Conservation (phyloP, 768 basidiomycete genomes). For the Tylopilus subfusipes region DNA sequence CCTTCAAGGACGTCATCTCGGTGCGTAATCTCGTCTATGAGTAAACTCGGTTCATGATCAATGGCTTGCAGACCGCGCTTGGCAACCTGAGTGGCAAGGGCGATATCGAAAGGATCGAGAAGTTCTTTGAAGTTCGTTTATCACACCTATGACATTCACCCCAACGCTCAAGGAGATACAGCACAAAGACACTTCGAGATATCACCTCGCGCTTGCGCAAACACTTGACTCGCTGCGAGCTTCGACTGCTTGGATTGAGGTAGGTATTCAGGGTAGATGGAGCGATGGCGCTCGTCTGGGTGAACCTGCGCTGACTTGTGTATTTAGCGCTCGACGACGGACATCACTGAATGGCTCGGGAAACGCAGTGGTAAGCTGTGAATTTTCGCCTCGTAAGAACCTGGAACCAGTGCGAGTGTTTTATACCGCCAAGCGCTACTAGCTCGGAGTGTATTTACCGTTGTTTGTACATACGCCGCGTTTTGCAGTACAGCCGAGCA, state of each 20-base stretch:
- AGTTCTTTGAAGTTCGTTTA: slow-evolving; percentile 69
- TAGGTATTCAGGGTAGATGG: slow-evolving; percentile 25
- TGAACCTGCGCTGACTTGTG: background rate
- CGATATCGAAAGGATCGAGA: slow-evolving; percentile 59
- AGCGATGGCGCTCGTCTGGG: background rate
- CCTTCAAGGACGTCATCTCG: slow-evolving; percentile 49
- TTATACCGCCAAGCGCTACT: too few relatives aligned
- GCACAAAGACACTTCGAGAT: slow-evolving; percentile 70
- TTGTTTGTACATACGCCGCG: background rate
- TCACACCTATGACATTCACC: background rate
- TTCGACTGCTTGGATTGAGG: slow-evolving; percentile 59
- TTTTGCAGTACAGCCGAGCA: background rate
- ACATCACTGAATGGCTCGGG: slow-evolving; percentile 54
- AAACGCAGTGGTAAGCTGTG: background rate
- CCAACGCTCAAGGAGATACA: slow-evolving; percentile 21
- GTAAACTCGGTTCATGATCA: background rate
- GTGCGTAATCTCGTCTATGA: slow-evolving; percentile 32
- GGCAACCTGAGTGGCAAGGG: slow-evolving; percentile 56
- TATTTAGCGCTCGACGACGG: slow-evolving; percentile 53
- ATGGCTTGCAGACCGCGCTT: slow-evolving; percentile 34
- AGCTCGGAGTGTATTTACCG: background rate
- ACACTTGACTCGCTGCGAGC: slow-evolving; percentile 65
- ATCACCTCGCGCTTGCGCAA: slow-evolving; percentile 60
- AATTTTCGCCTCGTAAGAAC: background rate
- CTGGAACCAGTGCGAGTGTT: too few relatives aligned